Evolutionary conservation across 2,329 filamentous ascomycete species (phyloP).

Genomic region (Gaeumannomyces tritici): DNA sequence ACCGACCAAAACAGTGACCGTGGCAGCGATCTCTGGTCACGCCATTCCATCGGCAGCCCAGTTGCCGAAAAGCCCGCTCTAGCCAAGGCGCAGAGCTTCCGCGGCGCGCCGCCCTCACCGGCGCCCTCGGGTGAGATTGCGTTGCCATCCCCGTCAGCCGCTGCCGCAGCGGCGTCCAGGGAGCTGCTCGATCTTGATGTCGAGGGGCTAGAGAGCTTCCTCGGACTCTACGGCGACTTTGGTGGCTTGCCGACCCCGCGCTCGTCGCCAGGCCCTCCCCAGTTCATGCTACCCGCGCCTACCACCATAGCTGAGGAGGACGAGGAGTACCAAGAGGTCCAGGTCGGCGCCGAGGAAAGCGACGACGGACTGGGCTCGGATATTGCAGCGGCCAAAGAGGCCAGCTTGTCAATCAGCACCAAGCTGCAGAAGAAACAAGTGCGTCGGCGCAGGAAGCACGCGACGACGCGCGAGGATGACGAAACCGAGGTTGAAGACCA

Average conservation of each 20-base stretch:
- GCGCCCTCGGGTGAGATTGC: conserved; percentile 16
- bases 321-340: conserved; percentile 17
- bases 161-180: conserved; percentile 41
- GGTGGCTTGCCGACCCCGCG: neutral
- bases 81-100: conserved; percentile 15
- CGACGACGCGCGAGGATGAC: conserved; percentile 2
- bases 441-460: conserved; percentile 23
- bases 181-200: conserved; percentile 35
- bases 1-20: conserved; percentile 35
- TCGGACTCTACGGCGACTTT: conserved; percentile 6
- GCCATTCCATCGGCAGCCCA: conserved; percentile 23
- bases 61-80: conserved; percentile 12
- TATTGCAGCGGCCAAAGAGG: conserved; percentile 21
- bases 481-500: conserved; percentile 1
- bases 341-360: conserved; percentile 9
- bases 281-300: neutral
- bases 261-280: conserved; percentile 1
- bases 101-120: conserved; percentile 8
- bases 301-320: conserved; percentile 9
- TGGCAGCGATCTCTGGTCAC: conserved; percentile 30
- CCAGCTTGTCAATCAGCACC: conserved; percentile 31
- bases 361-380: conserved; percentile 22
- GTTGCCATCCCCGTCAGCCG: conserved; percentile 39
- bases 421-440: conserved; percentile 37
- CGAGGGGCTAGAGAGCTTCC: conserved; percentile 24